Evolutionary conservation across 345 rosid species (phyloP).

Genomic region (Angophora floribunda): DNA sequence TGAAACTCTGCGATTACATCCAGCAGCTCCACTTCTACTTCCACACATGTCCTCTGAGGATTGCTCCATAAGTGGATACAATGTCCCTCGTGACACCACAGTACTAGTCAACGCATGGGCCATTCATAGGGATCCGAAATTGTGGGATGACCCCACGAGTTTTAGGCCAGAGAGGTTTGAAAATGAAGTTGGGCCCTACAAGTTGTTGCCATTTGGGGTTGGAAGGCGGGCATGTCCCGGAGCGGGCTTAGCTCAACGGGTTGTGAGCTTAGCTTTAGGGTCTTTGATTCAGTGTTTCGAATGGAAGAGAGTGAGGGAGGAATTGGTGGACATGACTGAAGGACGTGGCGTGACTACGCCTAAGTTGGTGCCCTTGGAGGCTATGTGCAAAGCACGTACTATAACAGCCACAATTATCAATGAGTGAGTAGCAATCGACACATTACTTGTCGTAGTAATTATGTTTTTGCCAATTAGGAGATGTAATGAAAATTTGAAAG

Average conservation of each 20-base stretch:
- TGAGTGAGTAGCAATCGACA: too few relatives aligned
- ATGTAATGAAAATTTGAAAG: neutral
- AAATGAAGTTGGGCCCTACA: neutral
- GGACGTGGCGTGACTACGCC: conserved; percentile 30
- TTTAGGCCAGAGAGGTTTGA: conserved; percentile 47
- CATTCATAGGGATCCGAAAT: conserved; percentile 31
- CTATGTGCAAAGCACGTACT: conserved; percentile 11
- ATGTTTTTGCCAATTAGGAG: too few relatives aligned
- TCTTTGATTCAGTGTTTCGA: neutral
- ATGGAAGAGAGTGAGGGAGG: neutral
- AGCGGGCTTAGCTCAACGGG: neutral
- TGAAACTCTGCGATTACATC: conserved; percentile 30
- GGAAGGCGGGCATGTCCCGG: neutral
- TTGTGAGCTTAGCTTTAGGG: neutral
- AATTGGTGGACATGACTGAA: conserved; percentile 23
- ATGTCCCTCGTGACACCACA: conserved; percentile 29
- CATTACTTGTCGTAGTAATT: too few relatives aligned
- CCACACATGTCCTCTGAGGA: conserved; percentile 30
- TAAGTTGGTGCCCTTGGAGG: conserved; percentile 24
- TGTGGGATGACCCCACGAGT: conserved; percentile 27
- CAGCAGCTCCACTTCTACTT: conserved; percentile 26
- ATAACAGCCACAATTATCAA: neutral
- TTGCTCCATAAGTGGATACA: conserved; percentile 28
- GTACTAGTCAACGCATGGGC: conserved; percentile 45
- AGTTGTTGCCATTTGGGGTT: neutral